These are phyloP conservation scores for Cicer cuneatum DNA, from an alignment of 306 rosid genomes.

Conservation along the genomic window DNA sequence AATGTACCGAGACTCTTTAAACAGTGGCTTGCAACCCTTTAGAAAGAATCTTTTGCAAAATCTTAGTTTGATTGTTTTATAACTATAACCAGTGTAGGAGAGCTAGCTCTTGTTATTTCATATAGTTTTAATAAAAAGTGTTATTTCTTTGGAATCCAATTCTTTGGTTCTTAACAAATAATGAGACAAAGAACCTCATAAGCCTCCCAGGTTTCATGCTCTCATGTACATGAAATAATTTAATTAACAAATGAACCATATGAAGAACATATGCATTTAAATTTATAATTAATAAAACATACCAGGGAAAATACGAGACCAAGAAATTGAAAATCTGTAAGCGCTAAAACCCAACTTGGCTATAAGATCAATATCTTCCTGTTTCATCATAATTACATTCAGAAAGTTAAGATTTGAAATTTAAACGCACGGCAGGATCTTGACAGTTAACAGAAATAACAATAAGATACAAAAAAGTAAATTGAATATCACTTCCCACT, in stretches of 20 bases:
- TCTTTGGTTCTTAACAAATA: background rate
- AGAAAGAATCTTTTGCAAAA: no score
- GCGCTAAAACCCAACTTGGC: conserved; percentile 86
- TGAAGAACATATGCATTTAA: background rate
- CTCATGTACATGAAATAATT: conserved; percentile 24
- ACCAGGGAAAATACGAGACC: conserved; percentile 97
- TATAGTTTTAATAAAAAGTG: no score
- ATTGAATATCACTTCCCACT: conserved; percentile 13
- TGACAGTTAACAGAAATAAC: conserved; percentile 18
- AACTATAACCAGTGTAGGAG: no score
- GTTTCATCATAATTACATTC: conserved; percentile 41
- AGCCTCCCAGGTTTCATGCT: background rate
- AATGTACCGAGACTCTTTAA: no score
- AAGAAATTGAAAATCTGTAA: conserved; percentile 90
- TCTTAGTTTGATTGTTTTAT: no score
- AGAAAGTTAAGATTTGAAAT: conserved; percentile 32
- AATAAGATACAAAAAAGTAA: background rate
- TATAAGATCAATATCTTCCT: conserved; percentile 93
- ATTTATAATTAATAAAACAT: conserved; percentile 42
- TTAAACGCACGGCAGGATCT: background rate
- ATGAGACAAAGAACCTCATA: conserved; percentile 24
- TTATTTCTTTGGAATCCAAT: no score
- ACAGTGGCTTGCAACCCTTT: no score
- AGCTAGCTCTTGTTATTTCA: no score
- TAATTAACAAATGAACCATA: conserved; percentile 14